Evolutionary conservation across 2,329 filamentous ascomycete genomes (phyloP).

Genomic region (Erysiphe pulchra): DNA sequence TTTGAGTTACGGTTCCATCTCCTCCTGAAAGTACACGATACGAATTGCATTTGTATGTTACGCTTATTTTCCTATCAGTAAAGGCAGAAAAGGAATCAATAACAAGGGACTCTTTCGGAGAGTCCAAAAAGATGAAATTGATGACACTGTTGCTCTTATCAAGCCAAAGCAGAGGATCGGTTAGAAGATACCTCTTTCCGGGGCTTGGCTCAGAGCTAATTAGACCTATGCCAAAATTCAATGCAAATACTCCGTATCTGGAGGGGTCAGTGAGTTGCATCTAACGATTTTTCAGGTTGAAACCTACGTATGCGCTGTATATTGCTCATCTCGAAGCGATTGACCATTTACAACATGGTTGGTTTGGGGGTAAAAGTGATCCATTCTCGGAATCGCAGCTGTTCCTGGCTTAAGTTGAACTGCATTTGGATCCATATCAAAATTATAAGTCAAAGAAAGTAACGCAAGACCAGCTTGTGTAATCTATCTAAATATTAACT

Average conservation of each 20-base stretch:
- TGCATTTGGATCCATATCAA: conserved; percentile 15
- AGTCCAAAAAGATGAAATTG: conserved; percentile 17
- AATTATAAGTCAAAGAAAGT: conserved; percentile 18
- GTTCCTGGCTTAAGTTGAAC: conserved; percentile 14
- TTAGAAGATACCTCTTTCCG: conserved; percentile 5
- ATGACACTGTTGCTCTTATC: conserved; percentile 6
- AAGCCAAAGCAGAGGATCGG: conserved; percentile 3
- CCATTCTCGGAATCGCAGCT: conserved; percentile 16
- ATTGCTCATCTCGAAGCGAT: conserved; percentile 15
- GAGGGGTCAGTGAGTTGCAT: background rate
- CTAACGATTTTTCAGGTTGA: background rate
- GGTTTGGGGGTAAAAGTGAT: conserved; percentile 13
- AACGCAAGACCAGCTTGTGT: conserved; percentile 20
- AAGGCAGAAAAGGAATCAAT: conserved; percentile 9
- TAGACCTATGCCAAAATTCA: conserved; percentile 9
- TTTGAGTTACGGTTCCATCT: conserved; percentile 9
- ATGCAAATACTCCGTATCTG: conserved; percentile 17
- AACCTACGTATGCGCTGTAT: conserved; percentile 18
- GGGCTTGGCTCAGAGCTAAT: conserved; percentile 9
- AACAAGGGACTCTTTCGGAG: conserved; percentile 1
- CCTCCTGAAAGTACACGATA: conserved; percentile 14
- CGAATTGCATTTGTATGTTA: conserved; percentile 11
- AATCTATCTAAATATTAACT: conserved; percentile 8
- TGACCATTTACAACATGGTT: conserved; percentile 5
- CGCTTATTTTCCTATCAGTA: conserved; percentile 14